A percentile compares a stretch with the other conserved stretches of the same genome.
phyloP scores from a whole-genome alignment of 1,284 basidiomycete species.

The Mycosarcoma mackinlayi region DNA sequence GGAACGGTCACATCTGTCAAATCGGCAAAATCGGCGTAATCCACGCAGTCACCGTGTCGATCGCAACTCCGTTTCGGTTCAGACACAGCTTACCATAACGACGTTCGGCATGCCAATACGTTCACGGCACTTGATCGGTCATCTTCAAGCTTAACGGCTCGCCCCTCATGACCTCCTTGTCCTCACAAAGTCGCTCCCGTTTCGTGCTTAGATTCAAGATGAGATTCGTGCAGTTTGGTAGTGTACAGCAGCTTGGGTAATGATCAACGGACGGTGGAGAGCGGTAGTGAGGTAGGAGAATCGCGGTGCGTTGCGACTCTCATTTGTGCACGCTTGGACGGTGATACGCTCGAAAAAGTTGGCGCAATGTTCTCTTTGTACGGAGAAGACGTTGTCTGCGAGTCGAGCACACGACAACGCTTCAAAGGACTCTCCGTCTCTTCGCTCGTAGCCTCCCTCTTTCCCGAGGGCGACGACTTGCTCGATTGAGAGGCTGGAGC shows the following conservation, averaged over 20 bases:
- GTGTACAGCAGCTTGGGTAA: not conserved
- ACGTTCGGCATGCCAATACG: no score
- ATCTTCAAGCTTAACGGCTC: no score
- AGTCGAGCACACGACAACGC: slow-evolving; percentile 8
- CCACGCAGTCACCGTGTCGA: not conserved
- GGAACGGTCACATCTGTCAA: slow-evolving; percentile 17
- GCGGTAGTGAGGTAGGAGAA: slow-evolving; percentile 34
- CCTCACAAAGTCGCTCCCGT: no score
- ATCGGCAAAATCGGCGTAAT: slow-evolving; percentile 25
- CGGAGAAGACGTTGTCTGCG: slow-evolving; percentile 4
- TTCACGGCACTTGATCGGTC: no score
- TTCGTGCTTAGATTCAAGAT: no score
- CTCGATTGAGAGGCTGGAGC: not conserved
- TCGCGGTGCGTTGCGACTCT: slow-evolving; percentile 13
- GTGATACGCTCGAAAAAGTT: slow-evolving; percentile 10
- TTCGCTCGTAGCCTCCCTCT: slow-evolving; percentile 11
- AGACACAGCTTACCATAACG: no score
- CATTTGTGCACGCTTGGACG: slow-evolving; percentile 29
- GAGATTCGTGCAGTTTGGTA: not conserved
- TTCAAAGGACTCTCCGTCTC: slow-evolving; percentile 24
- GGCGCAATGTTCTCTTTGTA: slow-evolving; percentile 37
- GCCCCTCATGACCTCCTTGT: no score
- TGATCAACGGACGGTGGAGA: slow-evolving; percentile 26
- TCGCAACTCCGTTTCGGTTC: slow-evolving; percentile 7
- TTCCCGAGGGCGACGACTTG: slow-evolving; percentile 16